Evolutionary conservation across 2,329 filamentous ascomycete genomes (phyloP), one percentile per base, ranked within the genome.

Genomic region (Phyllosticta ampelicida): DNA sequence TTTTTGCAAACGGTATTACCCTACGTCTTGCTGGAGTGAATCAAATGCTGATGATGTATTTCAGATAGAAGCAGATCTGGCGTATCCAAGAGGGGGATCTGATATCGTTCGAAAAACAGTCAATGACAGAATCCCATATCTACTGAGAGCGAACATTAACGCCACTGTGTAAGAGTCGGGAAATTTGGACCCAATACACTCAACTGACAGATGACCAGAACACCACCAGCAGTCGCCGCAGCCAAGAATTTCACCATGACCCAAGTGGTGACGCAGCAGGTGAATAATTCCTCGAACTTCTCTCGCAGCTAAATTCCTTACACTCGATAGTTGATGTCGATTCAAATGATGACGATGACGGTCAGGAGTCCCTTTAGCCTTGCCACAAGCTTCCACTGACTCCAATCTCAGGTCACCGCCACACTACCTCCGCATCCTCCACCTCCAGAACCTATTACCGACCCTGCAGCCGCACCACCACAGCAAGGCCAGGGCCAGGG

Each of bases 261-360:
- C 11, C 52, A 51, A 21, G 50, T 51, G 20, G 26, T 23, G 50
- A 28, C 20, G 10, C 20, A 21, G 5, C 20, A 21, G 28, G 21
- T 60, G 11, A 54, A 56, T 9, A 13, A 29, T 10, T 16, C 19
- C 16, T 54, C 52, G 11, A 36, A 28, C 23, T 5, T 30, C 11
- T 30, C 2, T 36, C 16, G 23, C 18, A 10, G 29, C 23, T 36
- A 11, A 19, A 26, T 54, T 54, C 48, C 48, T 57, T 29, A 21
- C 20, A 23, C 5, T 16, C 16, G 5, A 5, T n/a, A 44, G 36
- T 44, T 20, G 21, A 58, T 48, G 26, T 18, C 28, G 16, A 58
- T 19, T 18, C 54, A 55, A 23, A 55, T 53, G 58, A 51, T 56
- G 51, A 59, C 50, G 11, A 56, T 60, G 54, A 54, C 48, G n/a